These are phyloP conservation scores for Triticum turgidum DNA, from an alignment of 176 grass and related monocot species.

Conservation along the genomic window DNA sequence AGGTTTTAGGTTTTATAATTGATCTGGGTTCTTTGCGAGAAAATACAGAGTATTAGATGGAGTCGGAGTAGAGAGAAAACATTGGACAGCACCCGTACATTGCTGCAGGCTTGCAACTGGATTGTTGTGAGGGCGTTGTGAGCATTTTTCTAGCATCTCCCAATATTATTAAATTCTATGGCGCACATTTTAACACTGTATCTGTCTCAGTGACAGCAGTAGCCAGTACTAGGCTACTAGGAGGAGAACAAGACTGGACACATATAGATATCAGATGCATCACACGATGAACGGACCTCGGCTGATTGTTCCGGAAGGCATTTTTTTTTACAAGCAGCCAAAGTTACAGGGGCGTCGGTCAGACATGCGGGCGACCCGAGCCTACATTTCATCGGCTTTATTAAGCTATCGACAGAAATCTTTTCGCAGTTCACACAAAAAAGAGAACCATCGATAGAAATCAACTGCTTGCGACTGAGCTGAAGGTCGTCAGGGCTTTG, in stretches of 20 bases:
- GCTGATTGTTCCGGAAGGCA: background rate
- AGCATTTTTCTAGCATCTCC: background rate
- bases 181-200: background rate
- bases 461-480: background rate
- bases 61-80: too few relatives aligned
- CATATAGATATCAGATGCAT: background rate
- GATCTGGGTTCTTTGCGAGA: too few relatives aligned
- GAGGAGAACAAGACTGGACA: background rate
- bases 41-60: too few relatives aligned
- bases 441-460: background rate
- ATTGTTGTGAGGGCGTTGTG: background rate
- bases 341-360: background rate
- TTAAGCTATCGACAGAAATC: background rate
- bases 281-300: background rate
- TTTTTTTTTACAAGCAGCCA: background rate
- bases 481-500: background rate
- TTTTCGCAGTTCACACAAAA: too few relatives aligned
- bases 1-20: too few relatives aligned
- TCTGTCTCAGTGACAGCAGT: background rate
- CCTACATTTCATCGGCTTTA: background rate
- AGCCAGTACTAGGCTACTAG: background rate
- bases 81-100: too few relatives aligned
- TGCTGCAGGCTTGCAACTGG: too few relatives aligned
- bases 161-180: background rate
- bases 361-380: background rate